A percentile compares a stretch with the other conserved stretches of the same genome.
These are phyloP conservation scores for Neofusicoccum parvum DNA, from an alignment of 2,329 filamentous ascomycete species.

Conservation along the genomic window DNA sequence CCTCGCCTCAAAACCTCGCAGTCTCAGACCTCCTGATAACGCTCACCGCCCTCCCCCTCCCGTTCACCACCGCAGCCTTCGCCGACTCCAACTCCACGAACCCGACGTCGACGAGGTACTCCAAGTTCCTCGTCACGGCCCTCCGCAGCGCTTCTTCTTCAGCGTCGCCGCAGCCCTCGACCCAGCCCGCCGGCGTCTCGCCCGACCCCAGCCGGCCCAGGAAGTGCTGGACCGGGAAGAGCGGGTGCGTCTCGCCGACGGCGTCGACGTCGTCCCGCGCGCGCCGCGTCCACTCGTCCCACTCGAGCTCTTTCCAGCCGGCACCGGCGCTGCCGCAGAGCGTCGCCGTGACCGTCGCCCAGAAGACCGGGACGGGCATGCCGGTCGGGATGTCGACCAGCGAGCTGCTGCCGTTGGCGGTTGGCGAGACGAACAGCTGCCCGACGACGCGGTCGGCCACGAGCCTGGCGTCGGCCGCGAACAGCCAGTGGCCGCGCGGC, in stretches of 20 bases:
- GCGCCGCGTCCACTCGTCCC: background rate
- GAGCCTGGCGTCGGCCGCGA: background rate
- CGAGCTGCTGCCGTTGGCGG: background rate
- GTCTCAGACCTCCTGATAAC: background rate
- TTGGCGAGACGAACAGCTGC: background rate
- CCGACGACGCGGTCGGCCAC: background rate
- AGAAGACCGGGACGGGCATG: background rate
- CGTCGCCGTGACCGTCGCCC: background rate
- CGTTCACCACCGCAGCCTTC: background rate
- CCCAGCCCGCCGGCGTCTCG: background rate
- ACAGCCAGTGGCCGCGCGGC: background rate
- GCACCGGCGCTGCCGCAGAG: background rate
- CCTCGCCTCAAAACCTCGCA: background rate
- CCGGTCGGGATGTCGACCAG: background rate
- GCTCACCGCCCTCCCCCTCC: background rate
- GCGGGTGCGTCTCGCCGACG: background rate
- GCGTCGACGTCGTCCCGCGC: background rate
- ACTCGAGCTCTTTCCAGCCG: too few relatives aligned
- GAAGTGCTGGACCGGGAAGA: background rate
- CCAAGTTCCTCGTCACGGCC: background rate
- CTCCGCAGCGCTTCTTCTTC: background rate
- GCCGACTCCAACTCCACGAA: background rate
- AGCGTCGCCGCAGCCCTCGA: background rate
- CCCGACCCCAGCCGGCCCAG: background rate
- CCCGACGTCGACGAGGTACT: background rate